phyloP scores from a whole-genome alignment of 2,329 filamentous ascomycete species.

The Cladophialophora bantiana region DNA sequence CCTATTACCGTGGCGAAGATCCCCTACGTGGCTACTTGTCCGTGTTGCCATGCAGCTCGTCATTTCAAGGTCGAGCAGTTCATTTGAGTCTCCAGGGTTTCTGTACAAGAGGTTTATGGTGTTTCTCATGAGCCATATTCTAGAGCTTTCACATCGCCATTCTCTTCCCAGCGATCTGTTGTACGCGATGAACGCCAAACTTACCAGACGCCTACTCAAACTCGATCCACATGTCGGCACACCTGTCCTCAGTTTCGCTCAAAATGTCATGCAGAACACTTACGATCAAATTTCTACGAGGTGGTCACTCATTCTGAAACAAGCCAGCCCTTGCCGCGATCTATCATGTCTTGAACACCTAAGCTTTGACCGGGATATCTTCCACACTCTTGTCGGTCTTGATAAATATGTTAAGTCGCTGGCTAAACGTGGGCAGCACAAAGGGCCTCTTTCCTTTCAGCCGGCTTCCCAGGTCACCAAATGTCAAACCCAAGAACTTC shows the following conservation, averaged over 20 bases:
- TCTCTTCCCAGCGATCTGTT: conserved; percentile 43
- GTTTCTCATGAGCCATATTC: conserved; percentile 52
- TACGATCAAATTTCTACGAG: background rate
- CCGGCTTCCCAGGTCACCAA: background rate
- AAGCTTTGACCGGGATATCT: conserved; percentile 16
- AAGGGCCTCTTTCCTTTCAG: background rate
- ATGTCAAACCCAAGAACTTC: background rate
- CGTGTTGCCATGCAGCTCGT: conserved; percentile 58
- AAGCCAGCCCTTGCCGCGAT: conserved; percentile 4
- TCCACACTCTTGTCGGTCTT: background rate
- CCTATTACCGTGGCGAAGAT: conserved; percentile 58
- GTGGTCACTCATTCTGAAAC: conserved; percentile 2
- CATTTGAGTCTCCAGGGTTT: background rate
- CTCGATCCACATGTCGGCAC: conserved; percentile 39
- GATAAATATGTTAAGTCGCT: conserved; percentile 1
- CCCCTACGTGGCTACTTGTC: conserved; percentile 63
- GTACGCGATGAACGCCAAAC: conserved; percentile 54
- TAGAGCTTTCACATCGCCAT: conserved; percentile 42
- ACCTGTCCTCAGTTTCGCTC: background rate
- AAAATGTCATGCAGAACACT: conserved; percentile 7
- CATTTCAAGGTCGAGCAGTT: conserved; percentile 23
- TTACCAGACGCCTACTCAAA: conserved; percentile 54
- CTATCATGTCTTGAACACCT: conserved; percentile 10
- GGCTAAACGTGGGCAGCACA: background rate
- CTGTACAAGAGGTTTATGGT: conserved; percentile 62